Evolutionary conservation across 2,329 filamentous ascomycete species (phyloP).

Genomic region (Epichloe festucae): DNA sequence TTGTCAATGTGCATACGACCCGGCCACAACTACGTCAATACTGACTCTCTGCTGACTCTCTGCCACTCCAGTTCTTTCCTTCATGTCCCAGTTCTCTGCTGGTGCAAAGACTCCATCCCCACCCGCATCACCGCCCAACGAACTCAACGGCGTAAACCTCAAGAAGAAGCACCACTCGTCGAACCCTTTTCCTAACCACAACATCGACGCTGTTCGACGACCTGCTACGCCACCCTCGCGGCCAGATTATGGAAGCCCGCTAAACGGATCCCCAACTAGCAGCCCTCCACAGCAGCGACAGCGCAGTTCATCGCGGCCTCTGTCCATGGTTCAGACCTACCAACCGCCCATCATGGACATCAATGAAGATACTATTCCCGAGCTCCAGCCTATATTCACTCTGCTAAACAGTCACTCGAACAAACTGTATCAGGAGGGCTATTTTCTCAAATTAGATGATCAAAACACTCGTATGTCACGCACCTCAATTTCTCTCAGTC

Average conservation of each 20-base stretch:
- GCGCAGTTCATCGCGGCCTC: slow-evolving; percentile 51
- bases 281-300: slow-evolving; percentile 28
- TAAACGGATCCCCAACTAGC: slow-evolving; percentile 29
- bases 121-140: slow-evolving; percentile 30
- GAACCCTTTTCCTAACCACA: slow-evolving; percentile 23
- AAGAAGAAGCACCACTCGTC: slow-evolving; percentile 16
- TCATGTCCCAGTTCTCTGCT: slow-evolving; percentile 69
- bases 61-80: slow-evolving; percentile 57
- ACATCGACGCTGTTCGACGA: slow-evolving; percentile 22
- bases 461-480: slow-evolving; percentile 67
- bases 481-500: background rate
- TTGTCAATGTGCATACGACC: background rate
- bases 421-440: slow-evolving; percentile 95
- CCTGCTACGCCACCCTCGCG: slow-evolving; percentile 26
- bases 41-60: slow-evolving; percentile 1
- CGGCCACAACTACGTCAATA: background rate
- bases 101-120: slow-evolving; percentile 32
- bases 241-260: slow-evolving; percentile 29
- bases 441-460: slow-evolving; percentile 93
- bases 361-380: slow-evolving; percentile 72
- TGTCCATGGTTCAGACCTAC: slow-evolving; percentile 78
- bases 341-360: slow-evolving; percentile 79
- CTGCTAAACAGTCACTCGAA: slow-evolving; percentile 91
- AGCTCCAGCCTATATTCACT: slow-evolving; percentile 86
- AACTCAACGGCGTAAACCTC: slow-evolving; percentile 19